Base-by-base conservation (phyloP, 2,329 filamentous ascomycete genomes). In the Parafenestella ontariensis region DNA sequence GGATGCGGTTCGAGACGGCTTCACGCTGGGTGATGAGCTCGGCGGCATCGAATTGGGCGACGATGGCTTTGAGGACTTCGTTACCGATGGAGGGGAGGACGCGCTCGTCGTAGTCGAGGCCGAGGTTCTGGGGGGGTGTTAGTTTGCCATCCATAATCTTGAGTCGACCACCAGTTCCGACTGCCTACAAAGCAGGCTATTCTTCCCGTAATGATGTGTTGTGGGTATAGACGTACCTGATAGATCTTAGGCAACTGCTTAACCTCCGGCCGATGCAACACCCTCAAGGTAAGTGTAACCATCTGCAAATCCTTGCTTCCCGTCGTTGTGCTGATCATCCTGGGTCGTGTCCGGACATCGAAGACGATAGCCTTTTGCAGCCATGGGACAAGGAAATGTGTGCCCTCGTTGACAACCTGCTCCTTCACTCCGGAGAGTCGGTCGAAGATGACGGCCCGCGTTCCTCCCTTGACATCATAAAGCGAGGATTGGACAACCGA, bases 281-380 rank as follows among this genome's bases (percentile, higher is more conserved):
- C 95, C 78, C 95, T 87, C 76, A 99, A 85, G 49, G 95, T 99
- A 84, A 99, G 85, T 85, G 92, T 97, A 73, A 99, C 95, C 95
- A 99, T 99, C 83, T 99, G 95, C 84, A 99, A 80, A 81, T 99
- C 95, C 87, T 99, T 99, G 85, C 89, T 94, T 54, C 95, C 95
- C 11, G 95, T 99, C 21, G 95, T 99, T 24, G 95, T 99, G 65
- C 90, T 91, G 76, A 99, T 98, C 78, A 96, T 98, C 75, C 95
- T 87, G 58, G 95, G 95, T 85, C 96, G 96, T 53, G 96, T 99
- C 62, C 95, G 89, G 64, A 99, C 95, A 81, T 99, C 95, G 77
- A 96, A 99, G 76, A 96, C 84, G 80, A 99, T 92, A 69, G 89
- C 91, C 79, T 88, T 89, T 80, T 99, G 95, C 76, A 99, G 81